phyloP scores from a whole-genome alignment of 345 rosid species.

The Eucalyptus cloeziana region DNA sequence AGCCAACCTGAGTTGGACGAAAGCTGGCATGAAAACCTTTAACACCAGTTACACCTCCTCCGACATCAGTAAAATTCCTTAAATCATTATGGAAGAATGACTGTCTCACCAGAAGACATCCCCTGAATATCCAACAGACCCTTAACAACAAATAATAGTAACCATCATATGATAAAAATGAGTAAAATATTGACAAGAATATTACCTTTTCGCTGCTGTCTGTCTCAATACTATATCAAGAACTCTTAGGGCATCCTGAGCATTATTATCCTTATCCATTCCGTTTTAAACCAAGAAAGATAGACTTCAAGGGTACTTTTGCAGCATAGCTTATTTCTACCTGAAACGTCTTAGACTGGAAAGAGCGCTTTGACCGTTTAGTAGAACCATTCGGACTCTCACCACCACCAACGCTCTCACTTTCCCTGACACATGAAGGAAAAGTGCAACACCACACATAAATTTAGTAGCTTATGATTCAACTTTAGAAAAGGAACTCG shows the following conservation, averaged over 20 bases:
- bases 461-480: neutral
- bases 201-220: constrained; percentile 65
- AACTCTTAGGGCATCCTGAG: constrained; percentile 73
- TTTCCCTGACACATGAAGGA: neutral
- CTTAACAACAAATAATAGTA: neutral
- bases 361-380: constrained; percentile 53
- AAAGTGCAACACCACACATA: neutral
- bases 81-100: constrained; percentile 62
- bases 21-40: constrained; percentile 87
- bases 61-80: constrained; percentile 36
- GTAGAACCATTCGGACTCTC: constrained; percentile 11
- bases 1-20: constrained; percentile 71
- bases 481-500: neutral
- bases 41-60: constrained; percentile 58
- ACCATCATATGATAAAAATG: neutral
- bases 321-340: constrained; percentile 49
- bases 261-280: constrained; percentile 18
- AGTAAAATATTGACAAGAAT: neutral
- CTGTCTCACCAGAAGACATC: constrained; percentile 81
- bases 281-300: constrained; percentile 37
- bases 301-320: constrained; percentile 45
- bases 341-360: constrained; percentile 37
- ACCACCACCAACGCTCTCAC: constrained; percentile 10
- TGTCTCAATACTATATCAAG: constrained; percentile 75
- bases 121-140: constrained; percentile 28